Evolutionary conservation across 73 alveolate genomes (phyloP), one percentile per base, ranked within the genome.

Genomic region (Tetrahymena elliotti): DNA sequence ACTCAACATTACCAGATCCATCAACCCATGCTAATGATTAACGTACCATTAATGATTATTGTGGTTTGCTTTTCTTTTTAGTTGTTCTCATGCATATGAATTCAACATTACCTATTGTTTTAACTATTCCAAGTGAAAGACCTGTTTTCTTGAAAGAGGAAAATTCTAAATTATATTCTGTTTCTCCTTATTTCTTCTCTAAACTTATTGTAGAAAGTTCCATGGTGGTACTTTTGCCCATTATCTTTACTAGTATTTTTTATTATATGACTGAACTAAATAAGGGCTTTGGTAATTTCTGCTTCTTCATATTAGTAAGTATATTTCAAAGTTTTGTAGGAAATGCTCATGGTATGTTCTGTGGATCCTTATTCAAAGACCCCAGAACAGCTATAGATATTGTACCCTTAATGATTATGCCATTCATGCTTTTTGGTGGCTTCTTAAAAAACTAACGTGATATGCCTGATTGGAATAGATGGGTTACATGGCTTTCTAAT

Each of bases 401-500:
- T 18, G 52, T 37, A 4, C 94, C 93, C 1, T 9, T 53, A 16
- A 41, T 93, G 38, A 35, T 93, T 16, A 52, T 93, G 53, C 95
- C 94, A 20, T 34, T 52, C 35, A 53, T 93, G 93, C 33, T 24
- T 20, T 93, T 93, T 53, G 95, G 95, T 40, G 94, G 94, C n/a
- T 93, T 93, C 68, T 93, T 52, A 54, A 93, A 38, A 93, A 97
- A 97, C 93, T 36, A 94, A 11, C 96, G 93, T 35, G 93, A 93
- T 16, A 93, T 95, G 27, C 84, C 54, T 40, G 98, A 24, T 16
- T 97, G 98, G 98, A 93, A 97, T 52, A 83, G 95, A 6, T 97
- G 99, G 99, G 47, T 96, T 33, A 92, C 97, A 93, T 97, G 97
- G 83, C 92, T 97, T 38, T 94, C 98, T n/a, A 98, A 98, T 37